Evolutionary conservation across 768 basidiomycete species (phyloP).

Genomic region (Podaxis pistillaris): DNA sequence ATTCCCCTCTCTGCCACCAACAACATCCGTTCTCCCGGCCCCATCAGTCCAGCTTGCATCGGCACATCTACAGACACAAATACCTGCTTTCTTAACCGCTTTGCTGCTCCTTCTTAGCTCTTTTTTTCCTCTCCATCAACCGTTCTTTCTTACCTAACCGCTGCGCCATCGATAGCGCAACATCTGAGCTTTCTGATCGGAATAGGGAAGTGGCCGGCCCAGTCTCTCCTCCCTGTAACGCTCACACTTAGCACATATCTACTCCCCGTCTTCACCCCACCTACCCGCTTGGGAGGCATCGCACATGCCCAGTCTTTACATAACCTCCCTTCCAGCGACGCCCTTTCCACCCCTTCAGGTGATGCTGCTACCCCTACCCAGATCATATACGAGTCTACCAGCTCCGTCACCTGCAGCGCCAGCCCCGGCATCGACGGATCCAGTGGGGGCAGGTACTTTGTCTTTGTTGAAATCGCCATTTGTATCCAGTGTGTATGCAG

Average conservation of each 20-base stretch:
- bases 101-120: conserved; percentile 41
- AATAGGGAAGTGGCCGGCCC: conserved; percentile 63
- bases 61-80: conserved; percentile 68
- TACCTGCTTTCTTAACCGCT: conserved; percentile 62
- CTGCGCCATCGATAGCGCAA: conserved; percentile 72
- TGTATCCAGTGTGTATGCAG: conserved; percentile 6
- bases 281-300: conserved; percentile 55
- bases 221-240: conserved; percentile 29
- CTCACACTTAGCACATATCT: conserved; percentile 11
- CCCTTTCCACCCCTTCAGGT: conserved; percentile 44
- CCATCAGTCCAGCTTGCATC: conserved; percentile 24
- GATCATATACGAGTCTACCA: conserved; percentile 78
- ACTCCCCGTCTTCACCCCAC: conserved; percentile 22
- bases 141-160: conserved; percentile 62
- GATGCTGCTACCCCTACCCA: conserved; percentile 70
- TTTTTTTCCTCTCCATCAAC: conserved; percentile 17
- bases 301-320: conserved; percentile 82
- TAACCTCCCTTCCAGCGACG: conserved; percentile 54
- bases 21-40: conserved; percentile 45
- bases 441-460: conserved; percentile 46
- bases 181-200: conserved; percentile 58
- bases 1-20: conserved; percentile 63
- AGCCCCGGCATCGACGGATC: conserved; percentile 56
- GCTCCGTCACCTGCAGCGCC: conserved; percentile 61
- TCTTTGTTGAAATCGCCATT: conserved; percentile 40